These are phyloP conservation scores for Tricharina praecox DNA, from an alignment of 495 filamentous ascomycete species.

Conservation along the genomic window DNA sequence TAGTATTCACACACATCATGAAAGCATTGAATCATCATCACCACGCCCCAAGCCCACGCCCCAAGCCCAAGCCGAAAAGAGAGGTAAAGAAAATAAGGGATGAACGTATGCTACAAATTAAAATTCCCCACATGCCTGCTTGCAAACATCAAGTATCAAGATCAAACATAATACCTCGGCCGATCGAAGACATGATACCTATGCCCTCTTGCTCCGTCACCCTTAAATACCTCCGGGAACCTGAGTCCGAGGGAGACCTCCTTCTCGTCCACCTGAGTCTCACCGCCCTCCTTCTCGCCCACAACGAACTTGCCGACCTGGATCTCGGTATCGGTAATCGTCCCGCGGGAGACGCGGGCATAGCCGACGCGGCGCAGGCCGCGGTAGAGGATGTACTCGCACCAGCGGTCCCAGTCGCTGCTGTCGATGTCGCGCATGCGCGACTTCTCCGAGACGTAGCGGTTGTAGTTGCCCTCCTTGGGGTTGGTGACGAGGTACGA, in stretches of 20 bases:
- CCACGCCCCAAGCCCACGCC: no score
- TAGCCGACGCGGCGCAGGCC: conserved; percentile 73
- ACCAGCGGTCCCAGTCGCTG: conserved; percentile 94
- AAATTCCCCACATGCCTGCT: no score
- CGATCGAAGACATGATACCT: conserved; percentile 91
- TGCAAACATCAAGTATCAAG: no score
- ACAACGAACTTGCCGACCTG: conserved; percentile 95
- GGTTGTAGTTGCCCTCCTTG: conserved; percentile 88
- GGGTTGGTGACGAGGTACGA: conserved; percentile 88
- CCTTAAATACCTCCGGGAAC: conserved; percentile 79
- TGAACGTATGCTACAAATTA: no score
- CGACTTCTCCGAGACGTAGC: conserved; percentile 68
- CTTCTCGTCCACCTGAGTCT: conserved; percentile 41
- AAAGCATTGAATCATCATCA: no score
- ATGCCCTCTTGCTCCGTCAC: conserved; percentile 75
- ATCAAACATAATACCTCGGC: conserved; percentile 53
- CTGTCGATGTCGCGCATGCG: conserved; percentile 94
- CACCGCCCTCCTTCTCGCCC: conserved; percentile 43
- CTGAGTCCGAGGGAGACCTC: conserved; percentile 55
- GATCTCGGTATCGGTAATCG: conserved; percentile 94
- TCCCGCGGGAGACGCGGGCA: conserved; percentile 69
- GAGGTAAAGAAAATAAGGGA: neutral
- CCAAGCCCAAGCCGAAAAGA: neutral
- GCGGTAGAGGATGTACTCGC: conserved; percentile 97
- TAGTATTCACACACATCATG: no score